Conservation (phyloP, 2,329 filamentous ascomycete species). For the Xylaria sp. region DNA sequence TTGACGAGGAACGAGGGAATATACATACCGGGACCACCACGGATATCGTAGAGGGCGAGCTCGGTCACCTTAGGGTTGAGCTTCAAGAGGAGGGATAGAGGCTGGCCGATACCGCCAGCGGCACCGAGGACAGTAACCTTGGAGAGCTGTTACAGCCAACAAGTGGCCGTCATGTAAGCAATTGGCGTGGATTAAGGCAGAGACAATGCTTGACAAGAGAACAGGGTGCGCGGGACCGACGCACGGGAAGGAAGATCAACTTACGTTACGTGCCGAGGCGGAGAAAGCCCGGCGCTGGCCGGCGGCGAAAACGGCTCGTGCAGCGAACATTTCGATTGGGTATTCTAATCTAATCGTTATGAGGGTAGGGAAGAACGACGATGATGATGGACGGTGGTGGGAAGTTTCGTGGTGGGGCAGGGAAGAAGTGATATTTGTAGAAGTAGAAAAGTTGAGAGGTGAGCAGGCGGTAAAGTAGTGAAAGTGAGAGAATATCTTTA, state of each 20-base stretch:
- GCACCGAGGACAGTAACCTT: constrained; percentile 98
- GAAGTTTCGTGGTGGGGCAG: background rate
- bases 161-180: constrained; percentile 35
- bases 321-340: constrained; percentile 45
- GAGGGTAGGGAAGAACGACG: background rate
- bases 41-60: constrained; percentile 98
- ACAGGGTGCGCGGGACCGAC: background rate
- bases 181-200: constrained; percentile 6
- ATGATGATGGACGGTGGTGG: background rate
- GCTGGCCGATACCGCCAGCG: constrained; percentile 97
- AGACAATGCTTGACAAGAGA: background rate
- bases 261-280: constrained; percentile 80
- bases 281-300: constrained; percentile 84
- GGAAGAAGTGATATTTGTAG: background rate
- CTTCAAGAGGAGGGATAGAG: constrained; percentile 97
- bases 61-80: constrained; percentile 94
- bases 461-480: background rate
- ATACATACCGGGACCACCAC: constrained; percentile 85
- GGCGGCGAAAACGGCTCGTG: constrained; percentile 50
- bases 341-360: background rate
- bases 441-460: background rate
- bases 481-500: no score
- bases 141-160: constrained; percentile 72
- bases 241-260: constrained; percentile 52
- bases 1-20: constrained; percentile 11